Evolutionary conservation across 495 filamentous ascomycete genomes (phyloP).

Genomic region (Podospora sp.): DNA sequence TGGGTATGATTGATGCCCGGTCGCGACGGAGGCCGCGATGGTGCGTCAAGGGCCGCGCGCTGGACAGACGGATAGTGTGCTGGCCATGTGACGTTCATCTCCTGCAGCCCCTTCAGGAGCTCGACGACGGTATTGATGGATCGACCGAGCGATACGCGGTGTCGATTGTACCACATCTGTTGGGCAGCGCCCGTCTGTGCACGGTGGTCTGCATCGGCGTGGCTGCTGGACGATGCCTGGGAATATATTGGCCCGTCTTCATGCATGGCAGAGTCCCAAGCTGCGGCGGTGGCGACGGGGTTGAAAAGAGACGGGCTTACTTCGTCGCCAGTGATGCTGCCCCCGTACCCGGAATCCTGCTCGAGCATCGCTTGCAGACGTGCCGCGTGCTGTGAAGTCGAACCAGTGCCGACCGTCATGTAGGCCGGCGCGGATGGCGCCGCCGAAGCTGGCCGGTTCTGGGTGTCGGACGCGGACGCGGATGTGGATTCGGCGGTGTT

Average conservation of each 20-base stretch:
- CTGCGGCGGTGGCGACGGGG: constrained; percentile 26
- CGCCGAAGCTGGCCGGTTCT: constrained; percentile 18
- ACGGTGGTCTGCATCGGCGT: constrained; percentile 41
- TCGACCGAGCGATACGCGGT: constrained; percentile 79
- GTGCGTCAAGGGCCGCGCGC: constrained; percentile 53
- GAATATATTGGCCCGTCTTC: constrained; percentile 62
- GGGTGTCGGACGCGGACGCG: constrained; percentile 5
- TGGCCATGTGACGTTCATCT: constrained; percentile 89
- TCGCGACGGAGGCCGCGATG: constrained; percentile 42
- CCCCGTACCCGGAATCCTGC: constrained; percentile 89
- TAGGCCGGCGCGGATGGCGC: constrained; percentile 60
- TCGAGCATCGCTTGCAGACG: constrained; percentile 73
- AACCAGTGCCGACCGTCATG: constrained; percentile 85
- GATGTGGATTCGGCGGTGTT: constrained; percentile 11
- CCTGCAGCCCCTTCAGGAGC: constrained; percentile 73
- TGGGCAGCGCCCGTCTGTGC: constrained; percentile 51
- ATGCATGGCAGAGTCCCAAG: constrained; percentile 55
- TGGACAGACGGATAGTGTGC: constrained; percentile 92
- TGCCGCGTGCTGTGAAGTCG: constrained; percentile 70
- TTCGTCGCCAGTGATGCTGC: constrained; percentile 60
- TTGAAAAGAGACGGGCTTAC: constrained; percentile 40
- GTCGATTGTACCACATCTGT: constrained; percentile 76
- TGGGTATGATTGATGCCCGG: constrained; percentile 60
- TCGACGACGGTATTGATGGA: constrained; percentile 85
- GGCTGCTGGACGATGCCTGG: constrained; percentile 32